A percentile compares a stretch with the other conserved stretches of the same genome.
Conservation (phyloP, 495 filamentous ascomycete species). For the Trypethelium eluteriae region DNA sequence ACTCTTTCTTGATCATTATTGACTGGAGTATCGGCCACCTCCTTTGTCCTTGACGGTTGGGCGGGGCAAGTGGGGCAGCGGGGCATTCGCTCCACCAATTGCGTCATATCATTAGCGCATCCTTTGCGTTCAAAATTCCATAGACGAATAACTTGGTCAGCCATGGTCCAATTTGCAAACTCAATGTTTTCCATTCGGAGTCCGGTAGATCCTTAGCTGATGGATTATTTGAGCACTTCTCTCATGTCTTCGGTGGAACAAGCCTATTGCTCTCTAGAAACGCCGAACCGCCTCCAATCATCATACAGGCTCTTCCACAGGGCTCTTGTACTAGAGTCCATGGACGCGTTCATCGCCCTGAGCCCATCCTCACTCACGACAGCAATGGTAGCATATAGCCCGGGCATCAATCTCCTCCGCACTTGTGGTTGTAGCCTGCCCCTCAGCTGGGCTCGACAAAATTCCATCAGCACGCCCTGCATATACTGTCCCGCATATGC, state of each 20-base stretch:
- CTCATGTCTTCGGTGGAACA: not conserved
- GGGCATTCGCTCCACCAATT: constrained; percentile 1
- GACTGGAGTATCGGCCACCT: too few species aligned
- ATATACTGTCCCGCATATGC: constrained; percentile 68
- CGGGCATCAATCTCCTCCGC: constrained; percentile 61
- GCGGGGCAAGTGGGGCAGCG: not conserved
- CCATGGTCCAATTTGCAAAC: not conserved
- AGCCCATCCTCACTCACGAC: constrained; percentile 57
- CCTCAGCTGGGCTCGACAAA: constrained; percentile 58
- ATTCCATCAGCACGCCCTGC: constrained; percentile 62
- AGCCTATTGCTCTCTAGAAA: constrained; percentile 17
- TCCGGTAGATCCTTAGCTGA: too few species aligned
- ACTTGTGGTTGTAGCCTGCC: constrained; percentile 50
- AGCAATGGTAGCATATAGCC: constrained; percentile 63
- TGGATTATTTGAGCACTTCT: too few species aligned
- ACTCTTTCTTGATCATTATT: too few species aligned
- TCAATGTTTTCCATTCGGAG: not conserved
- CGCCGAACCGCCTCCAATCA: constrained; percentile 37
- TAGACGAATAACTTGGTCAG: not conserved
- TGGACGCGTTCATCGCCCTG: constrained; percentile 57
- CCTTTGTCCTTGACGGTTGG: too few species aligned
- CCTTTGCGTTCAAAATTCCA: not conserved
- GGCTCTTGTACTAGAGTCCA: constrained; percentile 60
- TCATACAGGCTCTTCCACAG: constrained; percentile 66
- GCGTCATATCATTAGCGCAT: not conserved